A percentile compares a stretch with the other conserved stretches of the same genome.
These are phyloP conservation scores for Mariannaea sp. DNA, from an alignment of 2,329 filamentous ascomycete species.

Conservation along the genomic window DNA sequence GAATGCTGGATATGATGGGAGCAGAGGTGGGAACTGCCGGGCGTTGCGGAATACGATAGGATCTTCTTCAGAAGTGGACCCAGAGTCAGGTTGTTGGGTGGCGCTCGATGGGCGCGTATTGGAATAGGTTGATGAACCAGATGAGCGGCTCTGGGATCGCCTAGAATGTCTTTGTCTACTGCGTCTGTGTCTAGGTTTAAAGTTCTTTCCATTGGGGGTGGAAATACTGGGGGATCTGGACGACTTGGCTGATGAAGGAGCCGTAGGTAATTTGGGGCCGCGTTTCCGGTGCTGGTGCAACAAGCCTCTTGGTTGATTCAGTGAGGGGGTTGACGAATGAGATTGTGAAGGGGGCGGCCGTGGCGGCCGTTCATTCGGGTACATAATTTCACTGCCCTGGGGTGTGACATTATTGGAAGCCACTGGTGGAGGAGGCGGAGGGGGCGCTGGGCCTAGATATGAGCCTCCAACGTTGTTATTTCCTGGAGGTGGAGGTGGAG, in stretches of 20 bases:
- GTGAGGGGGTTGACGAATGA: background rate
- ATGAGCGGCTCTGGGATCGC: constrained; percentile 11
- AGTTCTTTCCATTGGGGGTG: constrained; percentile 9
- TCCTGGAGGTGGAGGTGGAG: constrained; percentile 16
- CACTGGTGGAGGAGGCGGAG: constrained; percentile 20
- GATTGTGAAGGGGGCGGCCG: constrained; percentile 5
- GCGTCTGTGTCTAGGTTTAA: constrained; percentile 6
- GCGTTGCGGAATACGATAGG: constrained; percentile 38
- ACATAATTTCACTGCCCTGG: constrained; percentile 10
- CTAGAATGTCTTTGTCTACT: background rate
- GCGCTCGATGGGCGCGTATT: constrained; percentile 29
- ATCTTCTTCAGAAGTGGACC: constrained; percentile 37
- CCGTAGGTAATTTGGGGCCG: background rate
- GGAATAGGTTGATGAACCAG: constrained; percentile 33
- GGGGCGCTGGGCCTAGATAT: constrained; percentile 4
- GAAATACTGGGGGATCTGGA: constrained; percentile 5
- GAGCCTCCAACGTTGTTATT: constrained; percentile 11
- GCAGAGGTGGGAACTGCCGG: constrained; percentile 41
- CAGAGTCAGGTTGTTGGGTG: constrained; percentile 30
- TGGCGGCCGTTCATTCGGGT: background rate
- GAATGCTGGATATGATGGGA: constrained; percentile 35
- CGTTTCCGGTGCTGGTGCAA: background rate
- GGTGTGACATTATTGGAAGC: constrained; percentile 12
- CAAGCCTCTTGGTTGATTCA: background rate
- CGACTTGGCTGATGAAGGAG: background rate